phyloP scores from a whole-genome alignment of 2,329 filamentous ascomycete genomes.

The Colletotrichum cordylinicola region DNA sequence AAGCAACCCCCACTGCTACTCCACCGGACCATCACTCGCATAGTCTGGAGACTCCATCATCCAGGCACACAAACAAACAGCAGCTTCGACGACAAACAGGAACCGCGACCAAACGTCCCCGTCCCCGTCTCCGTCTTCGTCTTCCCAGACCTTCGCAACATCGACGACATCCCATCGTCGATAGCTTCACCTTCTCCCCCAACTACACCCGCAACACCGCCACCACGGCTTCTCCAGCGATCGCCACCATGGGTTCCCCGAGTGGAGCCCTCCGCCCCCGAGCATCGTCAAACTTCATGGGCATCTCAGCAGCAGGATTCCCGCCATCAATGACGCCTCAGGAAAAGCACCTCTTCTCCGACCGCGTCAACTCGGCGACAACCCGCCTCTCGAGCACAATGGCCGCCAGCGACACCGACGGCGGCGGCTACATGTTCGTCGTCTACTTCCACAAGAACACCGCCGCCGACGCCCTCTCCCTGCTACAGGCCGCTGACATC shows the following conservation, averaged over 20 bases:
- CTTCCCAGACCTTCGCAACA: background rate
- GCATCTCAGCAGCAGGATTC: slow-evolving; percentile 10
- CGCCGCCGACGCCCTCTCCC: slow-evolving; percentile 14
- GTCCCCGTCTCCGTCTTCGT: background rate
- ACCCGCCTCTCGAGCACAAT: slow-evolving; percentile 17
- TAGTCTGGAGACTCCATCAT: background rate
- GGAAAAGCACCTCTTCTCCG: slow-evolving; percentile 16
- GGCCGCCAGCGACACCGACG: slow-evolving; percentile 4
- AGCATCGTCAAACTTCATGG: slow-evolving; percentile 20
- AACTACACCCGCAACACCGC: background rate
- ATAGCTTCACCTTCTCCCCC: background rate
- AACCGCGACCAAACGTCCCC: background rate
- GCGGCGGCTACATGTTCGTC: slow-evolving; percentile 7
- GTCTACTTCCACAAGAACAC: slow-evolving; percentile 20
- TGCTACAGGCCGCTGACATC: slow-evolving; percentile 15
- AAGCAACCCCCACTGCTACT: background rate
- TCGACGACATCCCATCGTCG: background rate
- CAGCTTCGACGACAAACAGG: background rate
- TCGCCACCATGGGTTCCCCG: slow-evolving; percentile 21
- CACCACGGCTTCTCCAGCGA: slow-evolving; percentile 21
- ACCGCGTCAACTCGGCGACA: slow-evolving; percentile 15
- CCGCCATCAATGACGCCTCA: slow-evolving; percentile 14
- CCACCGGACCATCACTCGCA: background rate
- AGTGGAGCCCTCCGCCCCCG: slow-evolving; percentile 18
- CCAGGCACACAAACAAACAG: background rate